Conservation (phyloP, 2,329 filamentous ascomycete genomes). For the Fusarium sp. region DNA sequence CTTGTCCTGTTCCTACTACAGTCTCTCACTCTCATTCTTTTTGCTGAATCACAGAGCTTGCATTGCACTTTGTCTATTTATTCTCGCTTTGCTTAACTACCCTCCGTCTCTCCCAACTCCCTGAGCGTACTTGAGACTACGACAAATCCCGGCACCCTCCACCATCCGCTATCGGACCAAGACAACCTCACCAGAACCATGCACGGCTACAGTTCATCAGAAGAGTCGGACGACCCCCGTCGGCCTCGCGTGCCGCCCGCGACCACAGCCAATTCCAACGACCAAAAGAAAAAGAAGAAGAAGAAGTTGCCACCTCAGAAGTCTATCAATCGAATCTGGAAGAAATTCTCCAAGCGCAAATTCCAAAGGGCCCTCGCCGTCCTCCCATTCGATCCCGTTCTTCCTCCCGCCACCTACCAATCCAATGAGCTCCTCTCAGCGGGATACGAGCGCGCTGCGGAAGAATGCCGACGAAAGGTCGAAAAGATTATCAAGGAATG, state of each 20-base stretch:
- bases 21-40: background rate
- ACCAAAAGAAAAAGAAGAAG: constrained; percentile 61
- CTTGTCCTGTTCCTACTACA: background rate
- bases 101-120: background rate
- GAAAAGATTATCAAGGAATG: constrained; percentile 71
- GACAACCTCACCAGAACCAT: constrained; percentile 37
- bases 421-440: constrained; percentile 67
- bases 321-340: constrained; percentile 72
- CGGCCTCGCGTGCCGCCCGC: constrained; percentile 49
- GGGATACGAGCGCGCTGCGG: constrained; percentile 69
- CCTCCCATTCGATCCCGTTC: constrained; percentile 68
- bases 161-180: background rate
- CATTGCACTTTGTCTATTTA: background rate
- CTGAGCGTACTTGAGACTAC: background rate
- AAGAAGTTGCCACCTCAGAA: constrained; percentile 66
- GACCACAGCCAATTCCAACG: constrained; percentile 46
- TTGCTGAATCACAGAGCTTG: background rate
- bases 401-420: constrained; percentile 57
- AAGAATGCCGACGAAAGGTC: constrained; percentile 69
- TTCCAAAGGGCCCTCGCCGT: constrained; percentile 72
- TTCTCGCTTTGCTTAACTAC: background rate
- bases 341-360: constrained; percentile 63
- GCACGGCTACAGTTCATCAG: constrained; percentile 60
- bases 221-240: constrained; percentile 58
- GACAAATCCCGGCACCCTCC: background rate